Base-by-base conservation (phyloP, 192 early-diverging fungal genomes). In the Coemansia sp. region DNA sequence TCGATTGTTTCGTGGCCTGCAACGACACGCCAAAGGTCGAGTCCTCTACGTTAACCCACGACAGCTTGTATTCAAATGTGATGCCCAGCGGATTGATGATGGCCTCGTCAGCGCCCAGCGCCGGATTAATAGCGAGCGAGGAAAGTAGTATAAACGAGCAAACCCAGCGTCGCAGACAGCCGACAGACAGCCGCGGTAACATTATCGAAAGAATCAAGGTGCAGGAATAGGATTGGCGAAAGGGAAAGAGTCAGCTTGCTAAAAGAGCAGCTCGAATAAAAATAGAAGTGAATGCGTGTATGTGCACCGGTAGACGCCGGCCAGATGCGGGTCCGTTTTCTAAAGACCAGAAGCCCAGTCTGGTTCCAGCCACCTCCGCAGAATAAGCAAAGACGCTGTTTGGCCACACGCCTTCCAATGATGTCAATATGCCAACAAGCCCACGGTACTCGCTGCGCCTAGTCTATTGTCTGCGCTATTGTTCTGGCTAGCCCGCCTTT, bases 1-100 rank as follows among this genome's bases (percentile, higher is more conserved):
- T 64, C 19, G 58, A 24, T 54, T 66, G 67, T 24, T 43, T 38
- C n/a, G 29, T 59, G 35, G 73, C 62, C 60, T 62, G 53, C 45
- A 81, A 17, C 37, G 47, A 64, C 24, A 72, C 73, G 17, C 79
- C 79, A 63, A 75, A 81, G 1, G 66, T 72, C 11, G 73, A 59
- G 23, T 54, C n/a, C 37, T 72, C 60, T 12, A 69, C 73, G 45
- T 72, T 57, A 21, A 75, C 63, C 79, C 79, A 81, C 1, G 57
- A 66, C 0, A 81, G 57, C n/a, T 63, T 72, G 51, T 81, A 81
- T 22, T 64, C 60, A 27, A 81, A 81, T 59, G 65, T 72, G 17
- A 81, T 45, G 19, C 62, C 73, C 47, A 71, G 29, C 24, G 68
- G 68, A 45, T 45, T 45, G 41, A 45, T 45, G 41, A 45, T n/a